phyloP scores from a whole-genome alignment of 495 filamentous ascomycete species.

The Staphylotrichum longicolle region DNA sequence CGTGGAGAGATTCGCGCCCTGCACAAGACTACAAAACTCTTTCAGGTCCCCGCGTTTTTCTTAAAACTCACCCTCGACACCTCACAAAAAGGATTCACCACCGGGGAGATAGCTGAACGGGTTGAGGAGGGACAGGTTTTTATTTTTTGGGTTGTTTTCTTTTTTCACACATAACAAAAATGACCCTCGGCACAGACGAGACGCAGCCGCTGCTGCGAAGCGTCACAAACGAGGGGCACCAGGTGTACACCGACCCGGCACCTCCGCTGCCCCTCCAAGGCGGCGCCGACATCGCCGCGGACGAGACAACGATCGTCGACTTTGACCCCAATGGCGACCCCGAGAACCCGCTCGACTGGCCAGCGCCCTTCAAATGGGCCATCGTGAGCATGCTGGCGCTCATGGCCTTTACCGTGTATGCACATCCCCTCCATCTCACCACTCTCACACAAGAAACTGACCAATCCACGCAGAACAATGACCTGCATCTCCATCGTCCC shows the following conservation, averaged over 20 bases:
- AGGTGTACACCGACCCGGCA: conserved; percentile 9
- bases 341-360: conserved; percentile 57
- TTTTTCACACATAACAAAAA: neutral
- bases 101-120: too few relatives aligned
- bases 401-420: conserved; percentile 56
- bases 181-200: conserved; percentile 13
- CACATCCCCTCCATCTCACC: neutral
- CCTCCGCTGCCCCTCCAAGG: neutral
- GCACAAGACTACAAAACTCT: too few relatives aligned
- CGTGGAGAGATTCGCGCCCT: too few relatives aligned
- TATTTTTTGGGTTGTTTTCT: neutral
- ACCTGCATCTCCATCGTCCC: conserved; percentile 58
- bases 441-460: neutral
- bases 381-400: conserved; percentile 48
- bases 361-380: conserved; percentile 47
- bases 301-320: conserved; percentile 38
- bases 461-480: conserved; percentile 42
- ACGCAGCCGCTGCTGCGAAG: conserved; percentile 17
- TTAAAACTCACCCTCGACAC: too few relatives aligned
- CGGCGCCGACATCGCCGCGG: conserved; percentile 29
- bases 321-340: conserved; percentile 48
- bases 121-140: too few relatives aligned
- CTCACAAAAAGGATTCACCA: too few relatives aligned
- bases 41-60: too few relatives aligned
- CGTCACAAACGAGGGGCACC: conserved; percentile 20